Evolutionary conservation across 352 stramenopile species (phyloP).

Genomic region (Pythium phragmiticola): DNA sequence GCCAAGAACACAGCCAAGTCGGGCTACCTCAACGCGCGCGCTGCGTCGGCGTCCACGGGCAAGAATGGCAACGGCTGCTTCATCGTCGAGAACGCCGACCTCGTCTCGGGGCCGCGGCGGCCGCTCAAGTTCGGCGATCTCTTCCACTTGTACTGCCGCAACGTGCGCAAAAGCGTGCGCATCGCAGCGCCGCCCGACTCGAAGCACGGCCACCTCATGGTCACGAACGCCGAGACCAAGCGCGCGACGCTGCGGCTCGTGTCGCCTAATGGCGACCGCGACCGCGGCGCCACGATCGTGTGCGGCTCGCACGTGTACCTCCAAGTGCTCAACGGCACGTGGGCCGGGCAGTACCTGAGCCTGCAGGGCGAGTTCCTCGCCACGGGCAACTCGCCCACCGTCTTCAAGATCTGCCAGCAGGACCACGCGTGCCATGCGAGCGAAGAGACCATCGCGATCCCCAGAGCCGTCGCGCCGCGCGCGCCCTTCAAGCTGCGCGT

Average conservation of each 20-base stretch:
- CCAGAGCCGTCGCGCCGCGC: neutral
- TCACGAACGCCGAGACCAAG: slow-evolving; percentile 31
- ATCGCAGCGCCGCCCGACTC: slow-evolving; percentile 44
- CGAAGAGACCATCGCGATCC: slow-evolving; percentile 26
- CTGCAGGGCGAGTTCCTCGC: slow-evolving; percentile 51
- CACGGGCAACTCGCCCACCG: slow-evolving; percentile 44
- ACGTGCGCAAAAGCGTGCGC: slow-evolving; percentile 44
- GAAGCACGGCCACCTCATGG: slow-evolving; percentile 59
- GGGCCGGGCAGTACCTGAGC: slow-evolving; percentile 46
- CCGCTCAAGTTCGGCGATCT: slow-evolving; percentile 51
- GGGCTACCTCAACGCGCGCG: slow-evolving; percentile 6
- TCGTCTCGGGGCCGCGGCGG: slow-evolving; percentile 45
- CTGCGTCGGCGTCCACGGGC: slow-evolving; percentile 2
- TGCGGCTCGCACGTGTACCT: slow-evolving; percentile 59
- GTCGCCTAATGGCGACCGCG: slow-evolving; percentile 48
- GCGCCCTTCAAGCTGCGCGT: slow-evolving; percentile 47
- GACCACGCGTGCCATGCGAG: slow-evolving; percentile 31
- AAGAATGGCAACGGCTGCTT: slow-evolving; percentile 36
- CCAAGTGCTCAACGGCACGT: slow-evolving; percentile 50
- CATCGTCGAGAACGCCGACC: slow-evolving; percentile 54
- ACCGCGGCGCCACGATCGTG: slow-evolving; percentile 20
- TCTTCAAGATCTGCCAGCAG: slow-evolving; percentile 39
- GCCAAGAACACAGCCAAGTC: slow-evolving; percentile 22
- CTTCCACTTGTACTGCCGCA: slow-evolving; percentile 50
- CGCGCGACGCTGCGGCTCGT: slow-evolving; percentile 47